Percentiles rank a stretch among this genome's conserved stretches.
Conservation (phyloP, 2,329 filamentous ascomycete genomes). For the Fusarium hostae region DNA sequence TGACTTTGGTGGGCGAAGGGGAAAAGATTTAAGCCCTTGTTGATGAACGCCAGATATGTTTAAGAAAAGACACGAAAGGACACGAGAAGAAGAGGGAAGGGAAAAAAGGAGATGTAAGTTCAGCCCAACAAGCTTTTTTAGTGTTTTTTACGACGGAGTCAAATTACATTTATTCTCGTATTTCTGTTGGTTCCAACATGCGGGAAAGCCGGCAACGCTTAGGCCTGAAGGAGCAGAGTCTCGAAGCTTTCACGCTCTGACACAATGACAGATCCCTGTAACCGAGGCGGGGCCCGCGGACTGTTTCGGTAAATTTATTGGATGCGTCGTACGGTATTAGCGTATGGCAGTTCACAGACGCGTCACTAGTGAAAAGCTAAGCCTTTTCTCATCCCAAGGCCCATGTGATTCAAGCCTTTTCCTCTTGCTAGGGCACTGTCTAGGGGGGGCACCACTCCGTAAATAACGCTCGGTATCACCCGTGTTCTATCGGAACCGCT, state of each 20-base stretch:
- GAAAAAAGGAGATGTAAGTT: background rate
- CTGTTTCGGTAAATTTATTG: background rate
- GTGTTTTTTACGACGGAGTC: background rate
- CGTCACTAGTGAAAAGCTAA: background rate
- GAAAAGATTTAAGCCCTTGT: background rate
- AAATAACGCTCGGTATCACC: background rate
- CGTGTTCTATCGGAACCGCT: background rate
- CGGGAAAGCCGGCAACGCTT: conserved; percentile 4
- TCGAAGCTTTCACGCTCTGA: background rate
- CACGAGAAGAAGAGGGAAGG: background rate
- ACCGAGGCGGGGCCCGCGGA: background rate
- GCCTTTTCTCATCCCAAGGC: background rate
- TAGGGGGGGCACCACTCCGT: background rate
- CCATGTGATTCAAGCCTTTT: background rate
- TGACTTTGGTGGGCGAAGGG: background rate
- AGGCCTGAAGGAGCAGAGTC: background rate
- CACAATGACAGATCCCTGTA: background rate
- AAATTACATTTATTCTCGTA: conserved; percentile 2
- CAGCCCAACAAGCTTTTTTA: background rate
- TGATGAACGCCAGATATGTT: background rate
- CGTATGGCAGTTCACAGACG: background rate
- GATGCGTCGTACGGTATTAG: background rate
- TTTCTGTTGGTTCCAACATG: background rate
- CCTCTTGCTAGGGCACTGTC: background rate
- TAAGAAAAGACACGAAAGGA: background rate